Percentiles rank a stretch among this genome's conserved stretches.
Evolutionary conservation across 2,329 filamentous ascomycete species (phyloP).

Genomic region (Aspergillus aculeatus): DNA sequence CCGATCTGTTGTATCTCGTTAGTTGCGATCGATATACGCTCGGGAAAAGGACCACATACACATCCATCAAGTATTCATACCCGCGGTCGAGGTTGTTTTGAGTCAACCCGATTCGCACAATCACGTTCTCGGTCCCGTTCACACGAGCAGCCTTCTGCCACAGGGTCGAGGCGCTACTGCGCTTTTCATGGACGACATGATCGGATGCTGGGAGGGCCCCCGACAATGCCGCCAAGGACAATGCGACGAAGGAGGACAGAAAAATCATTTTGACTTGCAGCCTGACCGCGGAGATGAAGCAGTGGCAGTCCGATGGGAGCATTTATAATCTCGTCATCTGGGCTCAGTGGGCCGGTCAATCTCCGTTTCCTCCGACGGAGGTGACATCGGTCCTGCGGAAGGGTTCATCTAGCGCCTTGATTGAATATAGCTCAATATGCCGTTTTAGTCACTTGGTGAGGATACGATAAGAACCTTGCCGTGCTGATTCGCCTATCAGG

Average conservation of each 20-base stretch:
- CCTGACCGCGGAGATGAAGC: too few species aligned
- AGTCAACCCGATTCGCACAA: conserved; percentile 26
- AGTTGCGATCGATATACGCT: too few species aligned
- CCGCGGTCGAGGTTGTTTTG: conserved; percentile 30
- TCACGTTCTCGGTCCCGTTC: conserved; percentile 1
- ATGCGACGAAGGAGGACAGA: background rate
- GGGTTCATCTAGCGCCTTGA: too few species aligned
- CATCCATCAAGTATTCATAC: conserved; percentile 32
- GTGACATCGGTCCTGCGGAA: too few species aligned
- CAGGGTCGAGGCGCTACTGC: background rate
- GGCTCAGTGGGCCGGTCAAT: too few species aligned
- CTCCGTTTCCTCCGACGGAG: too few species aligned
- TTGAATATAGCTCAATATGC: too few species aligned
- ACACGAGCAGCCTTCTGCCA: conserved; percentile 3
- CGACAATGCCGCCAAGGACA: background rate
- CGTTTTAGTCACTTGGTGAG: too few species aligned
- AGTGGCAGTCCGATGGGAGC: too few species aligned
- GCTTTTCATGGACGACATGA: conserved; percentile 1
- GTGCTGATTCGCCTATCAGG: too few species aligned
- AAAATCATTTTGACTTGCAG: background rate
- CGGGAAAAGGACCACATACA: conserved; percentile 20
- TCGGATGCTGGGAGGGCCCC: background rate
- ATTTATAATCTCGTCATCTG: too few species aligned
- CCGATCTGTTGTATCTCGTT: conserved; percentile 19
- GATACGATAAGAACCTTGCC: too few species aligned